Conservation (phyloP, 148 eudicot genomes). For the Fagopyrum tataricum region DNA sequence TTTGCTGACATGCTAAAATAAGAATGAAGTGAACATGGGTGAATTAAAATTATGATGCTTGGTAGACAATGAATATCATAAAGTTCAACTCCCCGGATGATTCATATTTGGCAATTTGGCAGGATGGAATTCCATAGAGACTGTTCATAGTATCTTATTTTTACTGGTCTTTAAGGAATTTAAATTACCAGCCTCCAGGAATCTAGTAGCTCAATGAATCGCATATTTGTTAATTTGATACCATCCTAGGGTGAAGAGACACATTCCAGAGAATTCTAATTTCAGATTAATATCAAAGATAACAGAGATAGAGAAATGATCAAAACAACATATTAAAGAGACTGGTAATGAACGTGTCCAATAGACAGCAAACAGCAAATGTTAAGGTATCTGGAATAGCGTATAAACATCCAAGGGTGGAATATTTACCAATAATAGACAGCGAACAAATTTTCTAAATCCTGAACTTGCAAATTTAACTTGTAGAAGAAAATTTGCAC, state of each 20-base stretch:
- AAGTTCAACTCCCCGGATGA: not conserved
- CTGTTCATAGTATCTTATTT: no score
- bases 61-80: not conserved
- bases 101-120: not conserved
- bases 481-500: constrained; percentile 1
- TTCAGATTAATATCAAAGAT: no score
- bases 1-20: not conserved
- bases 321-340: not conserved
- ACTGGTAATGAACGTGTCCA: no score
- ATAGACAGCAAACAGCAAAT: no score
- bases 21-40: not conserved
- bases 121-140: not conserved
- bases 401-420: not conserved
- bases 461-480: not conserved
- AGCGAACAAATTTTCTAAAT: not conserved
- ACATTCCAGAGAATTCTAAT: not conserved
- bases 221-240: no score
- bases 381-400: no score
- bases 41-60: not conserved
- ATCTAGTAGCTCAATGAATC: no score
- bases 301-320: not conserved
- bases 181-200: not conserved
- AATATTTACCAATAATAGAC: not conserved
- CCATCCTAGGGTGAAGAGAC: not conserved
- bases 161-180: not conserved